Evolutionary conservation across 2,329 filamentous ascomycete genomes (phyloP), one percentile per base, ranked within the genome.

Genomic region (Ceratocystis albifundus): DNA sequence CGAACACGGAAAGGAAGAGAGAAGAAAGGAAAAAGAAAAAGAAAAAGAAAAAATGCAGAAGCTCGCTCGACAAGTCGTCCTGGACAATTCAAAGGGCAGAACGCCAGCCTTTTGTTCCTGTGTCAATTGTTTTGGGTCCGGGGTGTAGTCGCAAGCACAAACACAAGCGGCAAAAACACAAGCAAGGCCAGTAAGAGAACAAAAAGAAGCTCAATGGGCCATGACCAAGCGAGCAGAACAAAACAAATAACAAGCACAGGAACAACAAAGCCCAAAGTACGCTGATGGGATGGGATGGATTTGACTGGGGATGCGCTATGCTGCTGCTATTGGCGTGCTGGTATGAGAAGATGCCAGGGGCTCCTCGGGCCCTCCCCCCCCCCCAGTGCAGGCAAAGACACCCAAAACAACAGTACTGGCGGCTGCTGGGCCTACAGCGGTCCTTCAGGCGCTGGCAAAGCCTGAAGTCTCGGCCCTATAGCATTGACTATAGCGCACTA

Each of bases 91-190:
- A 62, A 46, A 62, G 68, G 69, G 67, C 61, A 70, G 70, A 68
- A 70, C 69, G 70, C 69, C 72, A 72, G 74, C 73, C 72, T 74
- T 73, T 74, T 73, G 72, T 74, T 74, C 69, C 48, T 57, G 69
- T 69, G 67, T 61, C 68, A 66, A 69, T 64, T 55, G 61, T 66
- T 64, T 66, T 66, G 62, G 53, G 53, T 50, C 48, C 48, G 48
- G 48, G 48, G 46, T n/a, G 46, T 7, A 22, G 48, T 50, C 48
- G 48, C 48, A 50, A 50, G 36, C 36, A 41, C 25, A 32, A 28
- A 25, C n/a, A 8, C 48, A 57, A 57, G 53, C 53, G 22, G 53
- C 53, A 57, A 30, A 57, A 30, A 57, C 28, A 45, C 15, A 44
- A 61, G 28, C 30, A 30, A 57, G 12, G 25, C 30, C 7, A 61